Evolutionary conservation across 2,329 filamentous ascomycete species (phyloP), one percentile per base, ranked within the genome.

Genomic region (Whalleya microplaca): DNA sequence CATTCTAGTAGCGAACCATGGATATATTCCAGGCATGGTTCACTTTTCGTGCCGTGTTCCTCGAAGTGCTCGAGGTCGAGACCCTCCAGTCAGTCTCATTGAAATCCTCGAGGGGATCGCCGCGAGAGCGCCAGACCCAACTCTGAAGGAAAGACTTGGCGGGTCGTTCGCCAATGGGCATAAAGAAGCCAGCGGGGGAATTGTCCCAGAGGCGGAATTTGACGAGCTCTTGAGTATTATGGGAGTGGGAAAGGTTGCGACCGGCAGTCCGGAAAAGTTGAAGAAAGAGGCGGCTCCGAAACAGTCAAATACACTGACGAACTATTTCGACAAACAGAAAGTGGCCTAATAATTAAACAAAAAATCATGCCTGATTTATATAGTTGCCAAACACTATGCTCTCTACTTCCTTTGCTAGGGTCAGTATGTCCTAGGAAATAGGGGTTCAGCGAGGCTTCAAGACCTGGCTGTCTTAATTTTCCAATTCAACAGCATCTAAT

Each of bases 41-140:
- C 87, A 88, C 64, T 90, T 90, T 71, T 87, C 84, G 1, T 89
- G 87, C 60, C 80, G 87, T 1, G 73, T 89, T 6, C 79, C 86
- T 0, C 76, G 80, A 45, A 81, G 79, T 55, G 86, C 85, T 1
- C 73, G 80, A 56, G 76, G 71, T 16, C 73, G 77, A 23, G 79
- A 84, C 16, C 78, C 80, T 2, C 81, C 83, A 1, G 82, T 89
- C 9, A 82, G 89, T 56, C 87, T 89, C 51, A 88, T 89, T 50
- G 77, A 82, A 63, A 79, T 78, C 1, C 64, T 89, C 21, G 77
- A 78, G 63, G 75, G 69, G 1, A 79, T 84, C 43, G 86, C 83
- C 27, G 73, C 73, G 37, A 66, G 64, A 16, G 75, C 74, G 18
- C 71, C 72, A 10, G 73, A 75, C 32, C 66, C 71, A 29, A 76